Percentiles rank a stretch among this genome's conserved stretches.
phyloP scores from a whole-genome alignment of 306 rosid genomes.

The Cucumis sativus region DNA sequence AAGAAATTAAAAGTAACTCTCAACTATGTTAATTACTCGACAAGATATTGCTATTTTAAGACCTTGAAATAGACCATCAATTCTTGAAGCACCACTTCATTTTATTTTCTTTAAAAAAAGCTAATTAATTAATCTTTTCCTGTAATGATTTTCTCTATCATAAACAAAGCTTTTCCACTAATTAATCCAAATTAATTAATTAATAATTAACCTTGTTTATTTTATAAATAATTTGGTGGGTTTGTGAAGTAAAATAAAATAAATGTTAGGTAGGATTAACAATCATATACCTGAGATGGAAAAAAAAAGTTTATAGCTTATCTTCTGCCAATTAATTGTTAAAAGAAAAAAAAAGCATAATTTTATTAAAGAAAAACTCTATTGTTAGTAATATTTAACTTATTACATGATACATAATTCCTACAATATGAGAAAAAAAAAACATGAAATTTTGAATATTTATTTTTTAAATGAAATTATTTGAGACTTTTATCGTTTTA shows the following conservation, averaged over 20 bases:
- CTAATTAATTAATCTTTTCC: not conserved
- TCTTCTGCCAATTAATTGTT: not conserved
- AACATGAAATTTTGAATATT: not conserved
- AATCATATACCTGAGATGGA: not conserved
- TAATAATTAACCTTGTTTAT: not conserved
- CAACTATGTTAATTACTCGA: constrained; percentile 1
- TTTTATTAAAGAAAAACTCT: not conserved
- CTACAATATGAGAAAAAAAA: not conserved
- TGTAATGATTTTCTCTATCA: constrained; percentile 2
- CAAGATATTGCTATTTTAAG: not conserved
- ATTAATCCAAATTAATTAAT: not conserved
- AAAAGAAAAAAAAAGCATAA: not conserved
- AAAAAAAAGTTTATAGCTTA: not conserved
- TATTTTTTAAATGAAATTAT: not conserved
- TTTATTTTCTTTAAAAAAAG: not conserved
- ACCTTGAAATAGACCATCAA: not conserved
- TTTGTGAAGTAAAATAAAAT: constrained; percentile 2
- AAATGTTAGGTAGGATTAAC: constrained; percentile 5
- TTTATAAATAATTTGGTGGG: constrained; percentile 1
- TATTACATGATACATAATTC: not conserved
- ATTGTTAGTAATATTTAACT: too few relatives aligned
- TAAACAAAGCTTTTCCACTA: not conserved
- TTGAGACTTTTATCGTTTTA: not conserved
- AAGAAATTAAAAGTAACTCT: not conserved
- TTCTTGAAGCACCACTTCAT: not conserved